Evolutionary conservation across 1,284 basidiomycete genomes (phyloP).

Genomic region (Neonothopanus nambi): DNA sequence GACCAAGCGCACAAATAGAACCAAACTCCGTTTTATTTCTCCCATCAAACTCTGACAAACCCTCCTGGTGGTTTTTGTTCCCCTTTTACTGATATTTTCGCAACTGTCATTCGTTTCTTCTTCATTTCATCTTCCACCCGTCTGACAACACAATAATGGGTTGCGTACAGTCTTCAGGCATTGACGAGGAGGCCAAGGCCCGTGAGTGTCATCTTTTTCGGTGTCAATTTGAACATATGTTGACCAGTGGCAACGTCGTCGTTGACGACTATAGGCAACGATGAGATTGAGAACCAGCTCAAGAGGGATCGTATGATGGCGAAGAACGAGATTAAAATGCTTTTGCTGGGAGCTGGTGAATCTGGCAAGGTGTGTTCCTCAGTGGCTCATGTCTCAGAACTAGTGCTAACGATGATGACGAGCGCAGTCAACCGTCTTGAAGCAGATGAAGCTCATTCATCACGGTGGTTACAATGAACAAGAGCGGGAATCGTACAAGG

Average conservation of each 20-base stretch:
- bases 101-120: slow-evolving; percentile 11
- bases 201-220: slow-evolving; percentile 53
- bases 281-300: slow-evolving; percentile 95
- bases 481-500: slow-evolving; percentile 94
- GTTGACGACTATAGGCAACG: slow-evolving; percentile 61
- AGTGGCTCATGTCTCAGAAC: not conserved
- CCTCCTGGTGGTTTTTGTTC: slow-evolving; percentile 7
- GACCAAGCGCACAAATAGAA: too few relatives aligned
- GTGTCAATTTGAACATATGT: slow-evolving; percentile 6
- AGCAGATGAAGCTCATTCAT: slow-evolving; percentile 97
- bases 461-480: slow-evolving; percentile 88
- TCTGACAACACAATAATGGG: slow-evolving; percentile 51
- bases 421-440: slow-evolving; percentile 83
- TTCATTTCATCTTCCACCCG: not conserved
- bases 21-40: not conserved
- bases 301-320: slow-evolving; percentile 90
- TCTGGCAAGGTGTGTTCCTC: slow-evolving; percentile 79
- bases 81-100: not conserved
- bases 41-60: slow-evolving; percentile 1
- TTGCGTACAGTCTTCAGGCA: slow-evolving; percentile 68
- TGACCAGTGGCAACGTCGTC: not conserved
- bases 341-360: slow-evolving; percentile 90
- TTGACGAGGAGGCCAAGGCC: slow-evolving; percentile 81
- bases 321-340: slow-evolving; percentile 95
- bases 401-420: not conserved